Percentiles rank a stretch among this genome's conserved stretches.
Evolutionary conservation across 306 rosid genomes (phyloP).

Genomic region (Vigna trinervia): DNA sequence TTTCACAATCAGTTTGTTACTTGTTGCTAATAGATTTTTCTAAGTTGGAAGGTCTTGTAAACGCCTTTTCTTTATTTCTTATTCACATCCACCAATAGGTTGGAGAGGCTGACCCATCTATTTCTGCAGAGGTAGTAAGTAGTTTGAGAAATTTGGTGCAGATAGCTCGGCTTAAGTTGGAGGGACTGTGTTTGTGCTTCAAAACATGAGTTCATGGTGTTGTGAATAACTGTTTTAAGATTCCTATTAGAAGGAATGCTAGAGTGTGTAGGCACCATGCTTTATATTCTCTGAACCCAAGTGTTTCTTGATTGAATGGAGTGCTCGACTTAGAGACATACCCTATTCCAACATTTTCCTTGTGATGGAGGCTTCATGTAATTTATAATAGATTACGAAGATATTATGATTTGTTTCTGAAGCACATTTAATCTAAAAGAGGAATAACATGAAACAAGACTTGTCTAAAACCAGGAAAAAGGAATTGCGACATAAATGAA

Average conservation of each 20-base stretch:
- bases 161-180: background rate
- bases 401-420: background rate
- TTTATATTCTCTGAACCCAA: background rate
- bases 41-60: background rate
- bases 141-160: background rate
- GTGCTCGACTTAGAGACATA: background rate
- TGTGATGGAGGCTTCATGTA: background rate
- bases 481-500: background rate
- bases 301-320: background rate
- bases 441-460: background rate
- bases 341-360: background rate
- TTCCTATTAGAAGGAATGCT: background rate
- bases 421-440: background rate
- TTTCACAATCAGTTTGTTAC: background rate
- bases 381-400: background rate
- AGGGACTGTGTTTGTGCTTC: background rate
- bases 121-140: background rate
- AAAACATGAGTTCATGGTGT: background rate
- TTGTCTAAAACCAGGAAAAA: background rate
- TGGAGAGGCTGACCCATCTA: background rate
- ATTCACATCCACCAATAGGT: background rate
- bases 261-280: background rate
- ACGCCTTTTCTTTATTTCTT: background rate
- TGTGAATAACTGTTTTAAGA: background rate
- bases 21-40: background rate